Evolutionary conservation across 805 yeast genomes (phyloP), one percentile per base, ranked within the genome.

Genomic region (Saccharomyces eubayanus): DNA sequence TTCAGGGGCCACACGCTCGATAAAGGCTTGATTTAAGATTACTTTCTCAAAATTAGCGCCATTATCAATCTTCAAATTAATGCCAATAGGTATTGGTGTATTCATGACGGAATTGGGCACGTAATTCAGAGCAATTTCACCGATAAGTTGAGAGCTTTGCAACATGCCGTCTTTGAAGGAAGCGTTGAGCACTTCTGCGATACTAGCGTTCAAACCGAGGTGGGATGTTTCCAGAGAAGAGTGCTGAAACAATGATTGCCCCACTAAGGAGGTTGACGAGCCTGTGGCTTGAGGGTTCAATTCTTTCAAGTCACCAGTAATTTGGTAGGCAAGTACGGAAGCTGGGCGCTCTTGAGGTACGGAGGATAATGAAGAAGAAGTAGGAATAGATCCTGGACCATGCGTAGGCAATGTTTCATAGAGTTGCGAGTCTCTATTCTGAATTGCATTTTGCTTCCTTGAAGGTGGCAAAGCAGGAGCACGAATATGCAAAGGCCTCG

Each of bases 111-210:
- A 57, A 50, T 64, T 60, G 49, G 74, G 60, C 24, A 78, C 77
- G 66, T 83, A 88, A 61, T 85, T 85, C 67, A 90, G 80, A 0
- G 96, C 96, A 60, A 91, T 75, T 71, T 92, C 97, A 51, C 98
- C 97, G 53, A 85, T 77, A 11, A 84, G 76, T 64, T 84, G 83
- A 6, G 89, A 79, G 36, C 80, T 77, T 11, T 70, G 67, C 40
- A 84, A 72, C 47, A 71, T 70, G 20, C 95, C 96, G 63, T 84
- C 88, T 57, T 79, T 81, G 69, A 84, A 84, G 20, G 79, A 77
- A 5, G 89, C 96, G 65, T 82, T 84, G 57, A 89, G 75, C 11
- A 87, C 83, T 72, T 92, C 98, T n/a, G 94, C 91, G 58, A 90
- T 74, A 48, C 95, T 85, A 2, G 91, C 83, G 62, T 85, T 88